Conservation (phyloP, 768 basidiomycete species). For the Boletus vermiculosoides region DNA sequence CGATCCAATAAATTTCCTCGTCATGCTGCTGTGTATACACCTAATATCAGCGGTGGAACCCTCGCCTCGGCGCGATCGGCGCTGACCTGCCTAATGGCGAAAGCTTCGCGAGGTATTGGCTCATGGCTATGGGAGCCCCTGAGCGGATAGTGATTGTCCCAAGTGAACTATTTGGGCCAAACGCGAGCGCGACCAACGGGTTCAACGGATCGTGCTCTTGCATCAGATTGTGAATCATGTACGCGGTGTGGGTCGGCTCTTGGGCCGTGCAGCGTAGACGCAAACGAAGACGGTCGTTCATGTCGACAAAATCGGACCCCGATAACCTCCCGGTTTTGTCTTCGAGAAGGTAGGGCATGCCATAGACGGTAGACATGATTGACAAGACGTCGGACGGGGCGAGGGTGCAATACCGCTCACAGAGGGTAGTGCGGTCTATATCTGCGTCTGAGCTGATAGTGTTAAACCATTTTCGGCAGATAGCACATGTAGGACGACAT, state of each 20-base stretch:
- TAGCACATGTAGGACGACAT: constrained; percentile 15
- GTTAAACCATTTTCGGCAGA: constrained; percentile 26
- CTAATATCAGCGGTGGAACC: constrained; percentile 3
- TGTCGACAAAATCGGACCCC: constrained; percentile 60
- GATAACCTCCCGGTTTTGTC: constrained; percentile 55
- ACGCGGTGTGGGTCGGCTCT: constrained; percentile 43
- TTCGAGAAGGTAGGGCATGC: constrained; percentile 62
- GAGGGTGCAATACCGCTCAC: neutral
- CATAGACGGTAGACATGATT: constrained; percentile 42
- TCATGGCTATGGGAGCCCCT: constrained; percentile 44
- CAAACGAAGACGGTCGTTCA: constrained; percentile 58
- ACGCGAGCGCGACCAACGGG: constrained; percentile 51
- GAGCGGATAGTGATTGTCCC: constrained; percentile 50
- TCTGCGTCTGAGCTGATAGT: constrained; percentile 15
- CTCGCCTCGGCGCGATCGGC: constrained; percentile 2
- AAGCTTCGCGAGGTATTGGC: constrained; percentile 47
- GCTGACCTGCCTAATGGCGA: constrained; percentile 43
- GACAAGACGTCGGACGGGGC: neutral
- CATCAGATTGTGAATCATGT: constrained; percentile 50
- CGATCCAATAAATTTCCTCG: constrained; percentile 55
- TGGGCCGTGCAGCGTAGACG: constrained; percentile 47
- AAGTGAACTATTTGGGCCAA: constrained; percentile 47
- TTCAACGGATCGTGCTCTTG: constrained; percentile 26
- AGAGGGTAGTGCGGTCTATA: constrained; percentile 18
- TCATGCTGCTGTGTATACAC: constrained; percentile 36